phyloP scores from a whole-genome alignment of 73 alveolate genomes.

The Paramecium tetraurelia region DNA sequence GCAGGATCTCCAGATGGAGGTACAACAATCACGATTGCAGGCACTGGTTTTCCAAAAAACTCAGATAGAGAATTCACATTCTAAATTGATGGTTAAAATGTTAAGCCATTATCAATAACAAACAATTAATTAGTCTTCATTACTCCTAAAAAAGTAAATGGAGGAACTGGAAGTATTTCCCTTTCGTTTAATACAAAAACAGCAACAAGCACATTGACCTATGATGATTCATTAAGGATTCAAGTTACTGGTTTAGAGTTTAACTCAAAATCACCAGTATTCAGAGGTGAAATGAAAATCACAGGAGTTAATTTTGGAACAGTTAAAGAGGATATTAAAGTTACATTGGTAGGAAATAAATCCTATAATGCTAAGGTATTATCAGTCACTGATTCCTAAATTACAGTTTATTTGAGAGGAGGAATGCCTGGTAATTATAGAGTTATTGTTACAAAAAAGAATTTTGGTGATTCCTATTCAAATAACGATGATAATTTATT shows the following conservation, averaged over 20 bases:
- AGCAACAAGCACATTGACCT: not conserved
- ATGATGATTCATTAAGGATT: not conserved
- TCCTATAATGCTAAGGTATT: not conserved
- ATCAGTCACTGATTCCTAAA: not conserved
- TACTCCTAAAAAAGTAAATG: not conserved
- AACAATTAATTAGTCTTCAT: not conserved
- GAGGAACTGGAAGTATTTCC: not conserved
- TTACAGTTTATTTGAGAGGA: constrained; percentile 15
- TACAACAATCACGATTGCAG: not conserved
- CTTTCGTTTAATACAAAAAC: not conserved
- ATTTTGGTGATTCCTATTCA: not conserved
- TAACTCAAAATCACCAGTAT: not conserved
- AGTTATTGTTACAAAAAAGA: not conserved
- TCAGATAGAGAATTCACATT: not conserved
- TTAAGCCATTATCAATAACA: not conserved
- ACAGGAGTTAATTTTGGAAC: constrained; percentile 31
- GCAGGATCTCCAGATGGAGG: constrained; percentile 43
- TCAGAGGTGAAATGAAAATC: not conserved
- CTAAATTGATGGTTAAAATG: not conserved
- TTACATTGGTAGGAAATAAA: not conserved
- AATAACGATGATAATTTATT: not conserved
- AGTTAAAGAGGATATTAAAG: not conserved
- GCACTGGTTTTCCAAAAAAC: constrained; percentile 37
- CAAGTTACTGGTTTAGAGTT: not conserved
- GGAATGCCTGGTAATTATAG: constrained; percentile 46